A percentile compares a stretch with the other conserved stretches of the same genome.
These are phyloP conservation scores for Cladobotryum protrusum DNA, from an alignment of 2,329 filamentous ascomycete genomes.

Conservation along the genomic window DNA sequence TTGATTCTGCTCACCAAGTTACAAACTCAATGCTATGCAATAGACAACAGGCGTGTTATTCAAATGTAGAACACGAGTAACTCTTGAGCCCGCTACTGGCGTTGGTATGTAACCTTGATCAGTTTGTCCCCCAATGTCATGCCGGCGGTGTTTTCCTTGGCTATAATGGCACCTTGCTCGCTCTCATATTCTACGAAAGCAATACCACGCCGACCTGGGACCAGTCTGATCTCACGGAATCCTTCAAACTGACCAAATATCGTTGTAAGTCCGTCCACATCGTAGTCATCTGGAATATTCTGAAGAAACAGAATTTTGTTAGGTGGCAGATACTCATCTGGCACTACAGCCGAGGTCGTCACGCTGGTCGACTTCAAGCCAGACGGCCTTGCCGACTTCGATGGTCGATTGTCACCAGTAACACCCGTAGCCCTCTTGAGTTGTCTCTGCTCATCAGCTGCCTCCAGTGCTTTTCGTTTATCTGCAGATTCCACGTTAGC, in stretches of 20 bases:
- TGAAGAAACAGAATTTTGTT: constrained; percentile 96
- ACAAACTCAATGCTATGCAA: too few species aligned
- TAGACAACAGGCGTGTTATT: too few species aligned
- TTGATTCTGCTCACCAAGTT: too few species aligned
- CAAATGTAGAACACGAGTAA: too few species aligned
- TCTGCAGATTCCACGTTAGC: constrained; percentile 32
- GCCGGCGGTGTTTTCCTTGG: constrained; percentile 87
- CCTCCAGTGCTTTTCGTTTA: constrained; percentile 75
- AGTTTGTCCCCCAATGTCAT: constrained; percentile 71
- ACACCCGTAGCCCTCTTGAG: constrained; percentile 56
- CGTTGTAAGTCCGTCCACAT: constrained; percentile 68
- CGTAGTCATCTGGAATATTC: constrained; percentile 82
- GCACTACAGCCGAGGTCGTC: constrained; percentile 65
- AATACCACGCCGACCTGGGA: constrained; percentile 80
- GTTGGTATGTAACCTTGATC: constrained; percentile 95
- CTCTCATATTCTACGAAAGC: constrained; percentile 96
- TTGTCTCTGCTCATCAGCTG: constrained; percentile 70
- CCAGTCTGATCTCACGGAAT: constrained; percentile 85
- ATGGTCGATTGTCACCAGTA: constrained; percentile 48
- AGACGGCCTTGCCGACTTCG: constrained; percentile 53
- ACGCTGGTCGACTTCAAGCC: constrained; percentile 73
- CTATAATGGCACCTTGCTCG: constrained; percentile 81
- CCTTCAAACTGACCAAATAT: constrained; percentile 89
- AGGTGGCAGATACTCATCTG: constrained; percentile 95
- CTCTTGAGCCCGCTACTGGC: constrained; percentile 51